These are phyloP conservation scores for Phialophora chinensis DNA, from an alignment of 2,329 filamentous ascomycete species.

Conservation along the genomic window DNA sequence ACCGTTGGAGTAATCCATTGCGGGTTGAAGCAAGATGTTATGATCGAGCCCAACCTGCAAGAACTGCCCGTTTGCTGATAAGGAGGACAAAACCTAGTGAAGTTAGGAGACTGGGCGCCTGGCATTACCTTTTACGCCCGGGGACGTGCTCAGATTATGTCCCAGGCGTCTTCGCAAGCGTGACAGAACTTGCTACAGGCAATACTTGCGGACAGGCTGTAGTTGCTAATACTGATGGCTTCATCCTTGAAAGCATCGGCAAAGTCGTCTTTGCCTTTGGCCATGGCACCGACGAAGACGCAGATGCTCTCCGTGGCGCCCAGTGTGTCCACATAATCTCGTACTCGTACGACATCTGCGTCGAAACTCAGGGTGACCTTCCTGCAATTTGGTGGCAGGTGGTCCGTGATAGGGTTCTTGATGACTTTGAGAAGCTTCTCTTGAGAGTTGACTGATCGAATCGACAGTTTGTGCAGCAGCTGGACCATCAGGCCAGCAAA, in stretches of 20 bases:
- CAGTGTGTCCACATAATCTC: constrained; percentile 84
- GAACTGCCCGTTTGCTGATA: constrained; percentile 27
- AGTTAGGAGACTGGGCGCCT: constrained; percentile 21
- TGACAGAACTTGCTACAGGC: constrained; percentile 99
- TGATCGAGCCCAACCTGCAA: constrained; percentile 61
- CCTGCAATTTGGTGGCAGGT: constrained; percentile 93
- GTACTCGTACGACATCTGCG: constrained; percentile 80
- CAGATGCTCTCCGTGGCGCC: constrained; percentile 89
- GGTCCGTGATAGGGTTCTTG: constrained; percentile 96
- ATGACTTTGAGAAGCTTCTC: constrained; percentile 98
- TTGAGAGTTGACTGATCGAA: constrained; percentile 93
- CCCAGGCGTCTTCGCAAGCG: constrained; percentile 95
- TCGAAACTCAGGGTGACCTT: constrained; percentile 98
- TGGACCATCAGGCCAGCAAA: constrained; percentile 99
- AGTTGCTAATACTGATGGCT: constrained; percentile 98
- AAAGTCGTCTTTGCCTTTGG: constrained; percentile 94
- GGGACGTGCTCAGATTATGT: constrained; percentile 71
- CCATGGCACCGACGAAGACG: constrained; percentile 98
- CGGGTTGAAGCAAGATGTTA: constrained; percentile 70
- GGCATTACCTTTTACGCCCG: constrained; percentile 27
- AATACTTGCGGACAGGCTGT: constrained; percentile 94
- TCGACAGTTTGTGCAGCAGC: constrained; percentile 91
- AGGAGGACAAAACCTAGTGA: constrained; percentile 19
- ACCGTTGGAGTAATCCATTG: constrained; percentile 42
- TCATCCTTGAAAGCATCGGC: constrained; percentile 94